Evolutionary conservation across 176 grass and related monocot genomes (phyloP).

Genomic region (Zea luxurians): DNA sequence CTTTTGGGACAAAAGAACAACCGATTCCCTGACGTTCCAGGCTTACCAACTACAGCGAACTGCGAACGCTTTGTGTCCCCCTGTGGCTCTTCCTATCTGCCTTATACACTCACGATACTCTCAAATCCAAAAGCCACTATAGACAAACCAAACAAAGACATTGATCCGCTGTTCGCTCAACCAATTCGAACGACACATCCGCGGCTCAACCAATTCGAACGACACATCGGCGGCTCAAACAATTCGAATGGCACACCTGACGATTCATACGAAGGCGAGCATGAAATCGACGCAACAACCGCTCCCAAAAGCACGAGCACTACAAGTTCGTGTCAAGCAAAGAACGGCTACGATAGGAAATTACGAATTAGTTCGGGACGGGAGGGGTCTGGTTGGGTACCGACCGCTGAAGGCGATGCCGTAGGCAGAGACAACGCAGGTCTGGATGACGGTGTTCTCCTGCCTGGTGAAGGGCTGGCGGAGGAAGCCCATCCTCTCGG

Average conservation of each 20-base stretch:
- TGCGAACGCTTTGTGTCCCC: neutral
- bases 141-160: constrained; percentile 25
- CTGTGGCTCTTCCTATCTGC: neutral
- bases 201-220: neutral
- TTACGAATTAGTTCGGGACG: neutral
- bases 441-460: constrained; percentile 96
- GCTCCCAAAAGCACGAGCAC: neutral
- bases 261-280: too few relatives aligned
- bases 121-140: neutral
- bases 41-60: constrained; percentile 37
- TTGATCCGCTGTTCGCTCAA: neutral
- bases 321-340: neutral
- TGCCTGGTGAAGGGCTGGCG: constrained; percentile 67
- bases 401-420: constrained; percentile 88
- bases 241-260: neutral
- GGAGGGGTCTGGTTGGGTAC: neutral
- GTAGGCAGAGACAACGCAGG: constrained; percentile 74
- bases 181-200: too few relatives aligned
- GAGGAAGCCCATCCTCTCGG: constrained; percentile 55
- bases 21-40: constrained; percentile 25
- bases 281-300: neutral
- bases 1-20: constrained; percentile 38
- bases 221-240: neutral
- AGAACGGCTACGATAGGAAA: neutral
- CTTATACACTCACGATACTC: neutral